Base-by-base conservation (phyloP, 495 filamentous ascomycete species). In the Penicillium bialowiezense region DNA sequence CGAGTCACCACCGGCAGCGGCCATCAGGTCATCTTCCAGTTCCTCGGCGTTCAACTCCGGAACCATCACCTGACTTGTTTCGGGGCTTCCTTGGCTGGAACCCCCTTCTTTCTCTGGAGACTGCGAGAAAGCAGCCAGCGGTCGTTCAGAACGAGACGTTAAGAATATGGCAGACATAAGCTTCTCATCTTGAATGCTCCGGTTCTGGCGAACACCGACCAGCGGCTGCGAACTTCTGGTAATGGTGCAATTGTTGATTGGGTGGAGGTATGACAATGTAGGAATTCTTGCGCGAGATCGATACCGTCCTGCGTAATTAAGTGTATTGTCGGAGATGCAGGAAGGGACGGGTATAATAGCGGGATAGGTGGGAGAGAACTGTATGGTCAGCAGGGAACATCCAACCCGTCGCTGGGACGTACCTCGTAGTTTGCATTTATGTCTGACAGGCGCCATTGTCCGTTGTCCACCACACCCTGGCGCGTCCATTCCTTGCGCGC, bases 281-380 rank as follows among this genome's bases (percentile, higher is more conserved):
- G 93, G 93, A 69, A 99, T 89, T 48, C 93, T 82, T 38, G 83
- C 82, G 41, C 90, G 80, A 0, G 93, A 97, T 28, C 93, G 86
- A 69, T 92, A 97, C 49, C 78, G 76, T 51, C 88, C 88, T 9
- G 92, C 95, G 62, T 99, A 96, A 52, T 95, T 96, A 45, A 99
- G 81, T 36, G 90, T 90, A 55, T 91, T 97, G 69, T 99, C 93
- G 33, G 93, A 97, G 56, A 99, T 95, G 38, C 81, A 78, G 24
- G 84, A 82, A 17, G 93, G 93, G 14, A 97, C 89, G 20, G 82
- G 82, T 10, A 99, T 78, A 17, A 95, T 53, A 1, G 85, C 84
- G 29, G 93, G 93, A 65, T 99, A 99, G n/a, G 95, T 99, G 10
- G 89, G 84, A 23, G 91, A 96, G 62, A 96, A 97, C 84, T 88